Conservation (phyloP, 2,329 filamentous ascomycete genomes). For the Calonectria honghensis region DNA sequence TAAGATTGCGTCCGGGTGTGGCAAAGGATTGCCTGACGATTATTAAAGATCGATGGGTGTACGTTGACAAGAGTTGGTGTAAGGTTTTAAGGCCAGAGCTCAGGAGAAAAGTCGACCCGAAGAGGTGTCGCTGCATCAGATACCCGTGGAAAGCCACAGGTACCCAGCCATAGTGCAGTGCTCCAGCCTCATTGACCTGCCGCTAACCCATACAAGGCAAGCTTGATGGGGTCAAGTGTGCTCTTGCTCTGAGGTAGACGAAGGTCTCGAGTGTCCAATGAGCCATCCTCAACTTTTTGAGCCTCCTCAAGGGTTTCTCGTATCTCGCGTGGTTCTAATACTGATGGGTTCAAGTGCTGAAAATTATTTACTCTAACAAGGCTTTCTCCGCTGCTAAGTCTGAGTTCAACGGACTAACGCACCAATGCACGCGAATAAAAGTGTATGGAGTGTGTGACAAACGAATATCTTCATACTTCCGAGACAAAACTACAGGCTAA, state of each 20-base stretch:
- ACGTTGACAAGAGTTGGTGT: conserved; percentile 41
- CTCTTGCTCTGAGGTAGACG: not conserved
- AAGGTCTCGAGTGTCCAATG: too few species aligned
- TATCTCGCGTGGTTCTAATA: not conserved
- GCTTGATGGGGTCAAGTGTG: not conserved
- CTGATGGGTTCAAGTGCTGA: not conserved
- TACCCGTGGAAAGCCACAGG: conserved; percentile 34
- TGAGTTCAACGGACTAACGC: not conserved
- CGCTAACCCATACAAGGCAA: conserved; percentile 26
- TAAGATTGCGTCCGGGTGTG: conserved; percentile 33
- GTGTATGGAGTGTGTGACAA: not conserved
- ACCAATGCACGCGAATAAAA: not conserved
- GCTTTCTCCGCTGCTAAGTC: not conserved
- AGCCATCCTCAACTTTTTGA: not conserved
- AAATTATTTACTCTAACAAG: not conserved
- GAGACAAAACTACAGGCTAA: not conserved
- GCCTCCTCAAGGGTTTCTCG: too few species aligned
- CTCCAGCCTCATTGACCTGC: conserved; percentile 10
- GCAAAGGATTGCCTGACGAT: conserved; percentile 39
- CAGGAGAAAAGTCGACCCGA: conserved; percentile 49
- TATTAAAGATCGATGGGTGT: conserved; percentile 32
- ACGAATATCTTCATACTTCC: not conserved
- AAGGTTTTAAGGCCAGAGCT: conserved; percentile 42
- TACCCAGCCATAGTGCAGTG: conserved; percentile 26
- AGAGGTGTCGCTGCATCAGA: conserved; percentile 42